These are phyloP conservation scores for Gentiana straminea DNA, from an alignment of 257 asterid genomes.

Conservation along the genomic window DNA sequence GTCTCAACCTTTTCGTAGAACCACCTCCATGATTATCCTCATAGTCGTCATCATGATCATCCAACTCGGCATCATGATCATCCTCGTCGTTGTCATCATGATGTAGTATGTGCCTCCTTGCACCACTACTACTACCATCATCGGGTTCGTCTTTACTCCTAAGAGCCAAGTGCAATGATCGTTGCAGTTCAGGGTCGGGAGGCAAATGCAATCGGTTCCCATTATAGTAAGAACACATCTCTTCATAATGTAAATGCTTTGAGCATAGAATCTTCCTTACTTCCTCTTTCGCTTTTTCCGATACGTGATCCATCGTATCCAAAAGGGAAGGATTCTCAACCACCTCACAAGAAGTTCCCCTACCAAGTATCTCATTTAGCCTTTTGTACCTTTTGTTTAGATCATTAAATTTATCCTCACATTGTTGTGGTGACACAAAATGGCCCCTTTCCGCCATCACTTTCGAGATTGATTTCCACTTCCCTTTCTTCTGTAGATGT, in stretches of 20 bases:
- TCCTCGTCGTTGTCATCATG: slow-evolving; percentile 51
- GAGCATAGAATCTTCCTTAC: slow-evolving; percentile 28
- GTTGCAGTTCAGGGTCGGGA: slow-evolving; percentile 22
- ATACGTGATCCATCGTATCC: slow-evolving; percentile 20
- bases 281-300: slow-evolving; percentile 31
- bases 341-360: slow-evolving; percentile 14
- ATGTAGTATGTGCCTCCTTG: slow-evolving; percentile 16
- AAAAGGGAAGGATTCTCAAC: slow-evolving; percentile 31
- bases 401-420: slow-evolving; percentile 54
- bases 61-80: slow-evolving; percentile 38
- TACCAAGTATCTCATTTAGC: slow-evolving; percentile 35
- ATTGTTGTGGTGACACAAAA: slow-evolving; percentile 50
- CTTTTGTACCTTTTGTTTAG: slow-evolving; percentile 40
- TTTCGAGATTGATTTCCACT: slow-evolving; percentile 45
- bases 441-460: slow-evolving; percentile 36
- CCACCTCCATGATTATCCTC: slow-evolving; percentile 28
- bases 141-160: slow-evolving; percentile 43
- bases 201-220: slow-evolving; percentile 22
- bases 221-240: slow-evolving; percentile 40
- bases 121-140: slow-evolving; percentile 11
- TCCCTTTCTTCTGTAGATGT: slow-evolving; percentile 20
- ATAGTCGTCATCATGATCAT: slow-evolving; percentile 28
- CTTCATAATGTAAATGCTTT: slow-evolving; percentile 34
- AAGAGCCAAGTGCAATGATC: slow-evolving; percentile 19
- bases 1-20: slow-evolving; percentile 22